Conservation (phyloP, 495 filamentous ascomycete genomes). For the Daldinia childiae region DNA sequence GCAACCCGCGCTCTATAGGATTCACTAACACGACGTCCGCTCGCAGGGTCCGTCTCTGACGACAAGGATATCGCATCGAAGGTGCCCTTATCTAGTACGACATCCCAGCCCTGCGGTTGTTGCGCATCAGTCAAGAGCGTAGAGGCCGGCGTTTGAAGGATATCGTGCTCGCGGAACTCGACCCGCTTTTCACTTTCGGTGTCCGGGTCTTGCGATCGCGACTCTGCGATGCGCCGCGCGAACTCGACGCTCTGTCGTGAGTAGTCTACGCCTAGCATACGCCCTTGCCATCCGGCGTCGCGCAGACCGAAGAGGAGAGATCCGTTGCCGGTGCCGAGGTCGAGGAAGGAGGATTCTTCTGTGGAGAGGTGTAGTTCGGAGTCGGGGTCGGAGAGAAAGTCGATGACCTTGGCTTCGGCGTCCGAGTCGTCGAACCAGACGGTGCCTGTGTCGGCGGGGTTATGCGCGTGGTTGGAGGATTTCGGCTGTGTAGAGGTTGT, state of each 20-base stretch:
- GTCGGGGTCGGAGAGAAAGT: constrained; percentile 57
- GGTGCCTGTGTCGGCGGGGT: constrained; percentile 72
- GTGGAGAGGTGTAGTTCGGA: background rate
- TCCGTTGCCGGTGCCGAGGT: constrained; percentile 91
- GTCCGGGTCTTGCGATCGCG: background rate
- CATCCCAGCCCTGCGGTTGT: constrained; percentile 71
- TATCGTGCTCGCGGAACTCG: constrained; percentile 79
- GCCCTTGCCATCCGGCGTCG: constrained; percentile 64
- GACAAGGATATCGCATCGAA: constrained; percentile 91
- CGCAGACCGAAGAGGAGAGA: constrained; percentile 81
- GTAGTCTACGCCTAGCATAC: constrained; percentile 90
- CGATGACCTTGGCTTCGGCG: constrained; percentile 69
- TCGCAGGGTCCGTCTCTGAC: constrained; percentile 57
- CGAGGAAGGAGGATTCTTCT: constrained; percentile 62
- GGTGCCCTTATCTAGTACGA: constrained; percentile 95
- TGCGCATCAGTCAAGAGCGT: constrained; percentile 46
- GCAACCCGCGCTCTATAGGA: constrained; percentile 74
- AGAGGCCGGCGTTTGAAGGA: constrained; percentile 63
- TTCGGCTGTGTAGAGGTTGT: constrained; percentile 69
- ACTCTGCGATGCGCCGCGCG: constrained; percentile 60
- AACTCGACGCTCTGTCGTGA: constrained; percentile 70
- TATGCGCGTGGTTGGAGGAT: constrained; percentile 65
- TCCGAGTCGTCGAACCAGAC: constrained; percentile 81
- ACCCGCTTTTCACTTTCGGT: constrained; percentile 47
- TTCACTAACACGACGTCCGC: constrained; percentile 70